Percentiles rank a stretch among this genome's conserved stretches.
Conservation (phyloP, 371 early-diverging fungal species). For the Lichtheimia ramosa region DNA sequence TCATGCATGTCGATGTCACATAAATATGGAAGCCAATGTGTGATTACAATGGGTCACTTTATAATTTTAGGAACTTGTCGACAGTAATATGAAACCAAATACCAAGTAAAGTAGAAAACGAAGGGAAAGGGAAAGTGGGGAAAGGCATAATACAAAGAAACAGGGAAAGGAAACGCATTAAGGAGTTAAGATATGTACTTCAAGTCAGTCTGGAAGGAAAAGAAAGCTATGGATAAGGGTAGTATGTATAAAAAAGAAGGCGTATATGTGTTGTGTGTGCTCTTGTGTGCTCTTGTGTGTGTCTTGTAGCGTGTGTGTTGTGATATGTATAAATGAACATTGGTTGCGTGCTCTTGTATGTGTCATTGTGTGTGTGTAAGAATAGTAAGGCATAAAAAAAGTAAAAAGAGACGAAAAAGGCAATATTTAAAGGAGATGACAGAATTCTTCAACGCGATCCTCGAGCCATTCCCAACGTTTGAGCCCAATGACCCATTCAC, state of each 20-base stretch:
- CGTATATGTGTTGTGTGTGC: not conserved
- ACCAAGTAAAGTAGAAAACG: constrained; percentile 1
- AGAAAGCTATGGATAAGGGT: not conserved
- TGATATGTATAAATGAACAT: too few species aligned
- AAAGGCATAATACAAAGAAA: not conserved
- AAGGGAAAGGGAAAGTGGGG: not conserved
- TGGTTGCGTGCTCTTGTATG: not conserved
- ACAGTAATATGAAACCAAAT: constrained; percentile 5
- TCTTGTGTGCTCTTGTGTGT: not conserved
- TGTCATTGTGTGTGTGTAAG: constrained; percentile 5
- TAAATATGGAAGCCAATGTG: too few species aligned
- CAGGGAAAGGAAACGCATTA: constrained; percentile 3
- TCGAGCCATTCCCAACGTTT: constrained; percentile 56
- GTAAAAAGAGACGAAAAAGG: constrained; percentile 2
- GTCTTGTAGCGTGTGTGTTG: too few species aligned
- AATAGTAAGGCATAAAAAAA: constrained; percentile 3
- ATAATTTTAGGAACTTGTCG: too few species aligned
- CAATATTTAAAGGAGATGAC: constrained; percentile 29
- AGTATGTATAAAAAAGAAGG: not conserved
- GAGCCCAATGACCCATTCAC: constrained; percentile 57
- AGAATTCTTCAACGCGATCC: constrained; percentile 47
- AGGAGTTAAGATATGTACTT: constrained; percentile 6
- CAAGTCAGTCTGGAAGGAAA: constrained; percentile 1
- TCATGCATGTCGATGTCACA: too few species aligned
- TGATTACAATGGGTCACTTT: too few species aligned